A percentile compares a stretch with the other conserved stretches of the same genome.
phyloP scores from a whole-genome alignment of 2,329 filamentous ascomycete species.

The Scedosporium dehoogii region DNA sequence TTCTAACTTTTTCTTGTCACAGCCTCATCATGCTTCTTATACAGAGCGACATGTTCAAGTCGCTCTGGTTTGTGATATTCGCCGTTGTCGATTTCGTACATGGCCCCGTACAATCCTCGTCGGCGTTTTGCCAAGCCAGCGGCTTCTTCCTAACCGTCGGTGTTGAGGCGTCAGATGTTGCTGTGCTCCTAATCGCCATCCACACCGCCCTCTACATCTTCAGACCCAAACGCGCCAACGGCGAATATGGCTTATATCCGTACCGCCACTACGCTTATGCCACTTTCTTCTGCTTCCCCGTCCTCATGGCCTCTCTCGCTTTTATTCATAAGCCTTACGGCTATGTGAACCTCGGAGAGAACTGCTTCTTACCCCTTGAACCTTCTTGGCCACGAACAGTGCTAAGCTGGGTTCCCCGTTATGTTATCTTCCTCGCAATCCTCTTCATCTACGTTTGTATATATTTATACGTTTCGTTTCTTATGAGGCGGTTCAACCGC shows the following conservation, averaged over 20 bases:
- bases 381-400: conserved; percentile 61
- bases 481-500: conserved; percentile 28
- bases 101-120: conserved; percentile 38
- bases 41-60: conserved; percentile 61
- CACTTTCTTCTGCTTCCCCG: conserved; percentile 46
- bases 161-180: conserved; percentile 62
- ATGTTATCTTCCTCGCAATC: conserved; percentile 56
- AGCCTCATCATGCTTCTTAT: conserved; percentile 69
- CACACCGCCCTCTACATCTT: conserved; percentile 67
- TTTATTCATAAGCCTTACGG: conserved; percentile 45
- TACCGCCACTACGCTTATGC: conserved; percentile 52
- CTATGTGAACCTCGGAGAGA: conserved; percentile 54
- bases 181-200: conserved; percentile 62
- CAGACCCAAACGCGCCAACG: conserved; percentile 34
- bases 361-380: conserved; percentile 58
- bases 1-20: background rate
- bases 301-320: conserved; percentile 50
- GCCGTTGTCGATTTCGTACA: conserved; percentile 46
- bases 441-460: conserved; percentile 56
- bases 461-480: conserved; percentile 54
- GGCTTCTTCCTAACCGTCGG: conserved; percentile 59
- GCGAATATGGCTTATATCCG: conserved; percentile 57
- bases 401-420: conserved; percentile 65
- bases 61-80: conserved; percentile 57
- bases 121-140: conserved; percentile 54